Evolutionary conservation across 345 rosid genomes (phyloP).

Genomic region (Aquilaria malaccensis): DNA sequence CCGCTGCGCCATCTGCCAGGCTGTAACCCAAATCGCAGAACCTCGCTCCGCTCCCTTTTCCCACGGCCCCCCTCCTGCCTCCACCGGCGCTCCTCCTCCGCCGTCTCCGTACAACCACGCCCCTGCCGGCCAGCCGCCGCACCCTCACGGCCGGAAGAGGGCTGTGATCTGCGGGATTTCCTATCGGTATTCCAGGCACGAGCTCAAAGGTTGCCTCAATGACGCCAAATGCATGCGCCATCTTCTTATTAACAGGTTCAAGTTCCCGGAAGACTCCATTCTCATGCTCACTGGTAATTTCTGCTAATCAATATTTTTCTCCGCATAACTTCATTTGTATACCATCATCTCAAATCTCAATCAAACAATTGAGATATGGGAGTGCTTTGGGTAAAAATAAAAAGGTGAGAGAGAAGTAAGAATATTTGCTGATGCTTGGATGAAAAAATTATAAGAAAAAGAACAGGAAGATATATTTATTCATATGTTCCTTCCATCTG

Average conservation of each 20-base stretch:
- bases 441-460: too few species aligned
- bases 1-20: constrained; percentile 75
- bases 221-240: constrained; percentile 90
- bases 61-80: constrained; percentile 17
- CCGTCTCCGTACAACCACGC: constrained; percentile 47
- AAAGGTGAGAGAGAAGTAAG: too few species aligned
- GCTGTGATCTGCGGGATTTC: constrained; percentile 91
- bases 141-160: constrained; percentile 60
- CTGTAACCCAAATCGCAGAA: constrained; percentile 62
- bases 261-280: constrained; percentile 59
- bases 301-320: too few species aligned
- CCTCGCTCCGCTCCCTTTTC: constrained; percentile 43
- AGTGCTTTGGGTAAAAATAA: too few species aligned
- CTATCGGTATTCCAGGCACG: constrained; percentile 63
- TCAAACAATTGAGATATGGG: too few species aligned
- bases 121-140: constrained; percentile 48
- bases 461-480: too few species aligned
- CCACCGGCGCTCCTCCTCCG: constrained; percentile 17
- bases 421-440: too few species aligned
- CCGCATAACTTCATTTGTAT: too few species aligned
- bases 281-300: constrained; percentile 78
- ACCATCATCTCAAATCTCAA: too few species aligned
- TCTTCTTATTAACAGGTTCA: constrained; percentile 70
- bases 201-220: constrained; percentile 87
- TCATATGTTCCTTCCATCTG: too few species aligned